Conservation (phyloP, 257 asterid species). For the Solanum rostratum region DNA sequence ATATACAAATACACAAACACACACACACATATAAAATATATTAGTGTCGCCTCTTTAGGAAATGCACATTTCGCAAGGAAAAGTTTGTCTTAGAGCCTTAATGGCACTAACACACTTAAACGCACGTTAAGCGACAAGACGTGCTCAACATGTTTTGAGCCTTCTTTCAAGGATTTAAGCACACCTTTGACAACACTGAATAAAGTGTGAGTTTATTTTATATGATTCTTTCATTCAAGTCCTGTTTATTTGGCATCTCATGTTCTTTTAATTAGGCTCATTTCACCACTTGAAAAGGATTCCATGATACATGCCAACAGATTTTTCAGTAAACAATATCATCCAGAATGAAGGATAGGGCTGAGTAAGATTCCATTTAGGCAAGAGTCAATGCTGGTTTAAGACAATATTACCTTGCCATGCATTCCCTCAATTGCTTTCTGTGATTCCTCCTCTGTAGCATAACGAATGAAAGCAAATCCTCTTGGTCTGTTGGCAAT, state of each 20-base stretch:
- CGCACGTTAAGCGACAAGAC: neutral
- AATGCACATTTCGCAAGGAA: neutral
- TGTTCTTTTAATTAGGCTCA: neutral
- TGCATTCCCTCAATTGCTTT: conserved; percentile 92
- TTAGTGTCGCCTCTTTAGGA: neutral
- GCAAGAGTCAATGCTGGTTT: neutral
- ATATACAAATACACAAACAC: too few species aligned
- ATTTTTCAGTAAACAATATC: neutral
- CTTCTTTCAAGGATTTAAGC: neutral
- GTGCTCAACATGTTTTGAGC: neutral
- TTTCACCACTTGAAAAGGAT: neutral
- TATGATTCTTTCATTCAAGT: neutral
- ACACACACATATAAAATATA: too few species aligned
- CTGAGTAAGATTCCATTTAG: neutral
- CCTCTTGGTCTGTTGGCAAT: conserved; percentile 84
- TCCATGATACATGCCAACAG: neutral
- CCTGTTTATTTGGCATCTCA: neutral
- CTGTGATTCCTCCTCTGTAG: conserved; percentile 60
- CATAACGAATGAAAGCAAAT: conserved; percentile 64
- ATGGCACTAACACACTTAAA: neutral
- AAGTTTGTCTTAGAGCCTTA: neutral
- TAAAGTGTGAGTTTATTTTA: neutral
- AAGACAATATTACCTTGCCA: conserved; percentile 47
- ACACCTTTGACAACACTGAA: neutral
- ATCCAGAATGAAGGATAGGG: neutral